Percentiles rank a stretch among this genome's conserved stretches.
phyloP scores from a whole-genome alignment of 768 basidiomycete species.

The Lyophyllum shimeji region DNA sequence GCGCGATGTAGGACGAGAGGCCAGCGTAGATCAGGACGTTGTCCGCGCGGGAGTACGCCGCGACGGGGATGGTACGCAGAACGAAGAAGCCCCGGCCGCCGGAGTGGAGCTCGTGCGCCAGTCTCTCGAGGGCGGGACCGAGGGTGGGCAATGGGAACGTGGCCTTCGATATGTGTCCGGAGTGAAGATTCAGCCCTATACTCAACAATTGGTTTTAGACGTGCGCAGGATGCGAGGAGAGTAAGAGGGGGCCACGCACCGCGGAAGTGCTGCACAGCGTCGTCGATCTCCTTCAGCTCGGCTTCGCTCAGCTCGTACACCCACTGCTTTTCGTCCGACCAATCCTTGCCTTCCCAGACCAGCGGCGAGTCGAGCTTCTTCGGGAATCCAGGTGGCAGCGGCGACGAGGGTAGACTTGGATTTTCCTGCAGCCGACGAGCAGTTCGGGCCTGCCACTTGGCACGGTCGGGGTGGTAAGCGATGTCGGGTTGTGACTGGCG shows the following conservation, averaged over 20 bases:
- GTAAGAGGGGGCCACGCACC: conserved; percentile 18
- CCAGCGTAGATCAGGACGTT: conserved; percentile 23
- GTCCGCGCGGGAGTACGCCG: conserved; percentile 21
- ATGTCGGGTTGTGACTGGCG: conserved; percentile 33
- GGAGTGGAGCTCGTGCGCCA: conserved; percentile 20
- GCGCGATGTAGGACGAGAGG: conserved; percentile 22
- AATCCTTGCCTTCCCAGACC: conserved; percentile 46
- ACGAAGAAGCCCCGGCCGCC: conserved; percentile 27
- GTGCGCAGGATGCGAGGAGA: background rate
- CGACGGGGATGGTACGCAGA: conserved; percentile 23
- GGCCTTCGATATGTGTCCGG: conserved; percentile 28
- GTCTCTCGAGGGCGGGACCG: conserved; percentile 16
- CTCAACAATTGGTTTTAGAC: background rate
- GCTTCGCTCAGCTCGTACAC: conserved; percentile 31
- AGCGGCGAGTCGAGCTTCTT: conserved; percentile 32
- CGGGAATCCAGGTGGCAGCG: conserved; percentile 37
- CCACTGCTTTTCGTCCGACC: conserved; percentile 39
- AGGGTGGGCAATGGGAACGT: conserved; percentile 26
- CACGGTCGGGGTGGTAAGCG: conserved; percentile 36
- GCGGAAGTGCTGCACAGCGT: conserved; percentile 32
- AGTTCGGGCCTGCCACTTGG: conserved; percentile 38
- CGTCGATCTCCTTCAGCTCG: conserved; percentile 36
- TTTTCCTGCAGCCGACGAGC: conserved; percentile 32
- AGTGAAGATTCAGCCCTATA: conserved; percentile 24
- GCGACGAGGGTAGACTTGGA: conserved; percentile 26